Evolutionary conservation across 768 basidiomycete genomes (phyloP).

Genomic region (Dacryopinax spathularia): DNA sequence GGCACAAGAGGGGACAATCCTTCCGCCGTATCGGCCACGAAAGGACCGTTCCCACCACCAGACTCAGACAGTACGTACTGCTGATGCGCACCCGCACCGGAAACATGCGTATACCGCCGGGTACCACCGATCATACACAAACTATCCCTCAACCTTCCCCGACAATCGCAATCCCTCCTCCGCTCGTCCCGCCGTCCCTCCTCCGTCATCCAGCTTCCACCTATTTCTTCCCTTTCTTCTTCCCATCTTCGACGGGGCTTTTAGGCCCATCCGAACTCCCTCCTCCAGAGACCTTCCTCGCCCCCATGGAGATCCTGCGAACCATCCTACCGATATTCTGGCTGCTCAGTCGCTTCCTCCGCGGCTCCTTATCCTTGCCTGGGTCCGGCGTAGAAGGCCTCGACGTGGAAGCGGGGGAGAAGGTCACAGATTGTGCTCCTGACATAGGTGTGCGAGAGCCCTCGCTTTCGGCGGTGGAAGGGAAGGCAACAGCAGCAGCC

Average conservation of each 20-base stretch:
- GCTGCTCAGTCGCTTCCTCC: slow-evolving; percentile 65
- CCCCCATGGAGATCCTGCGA: slow-evolving; percentile 52
- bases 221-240: slow-evolving; percentile 4
- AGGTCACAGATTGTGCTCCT: slow-evolving; percentile 14
- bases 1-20: too few species aligned
- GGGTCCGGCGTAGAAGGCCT: slow-evolving; percentile 60
- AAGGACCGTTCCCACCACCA: too few species aligned
- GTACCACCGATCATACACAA: too few species aligned
- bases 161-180: background rate
- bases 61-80: too few species aligned
- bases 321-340: slow-evolving; percentile 78
- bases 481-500: background rate
- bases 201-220: background rate
- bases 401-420: slow-evolving; percentile 35
- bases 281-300: slow-evolving; percentile 37
- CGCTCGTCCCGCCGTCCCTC: background rate
- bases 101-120: background rate
- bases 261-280: slow-evolving; percentile 31
- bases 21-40: too few species aligned
- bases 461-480: background rate
- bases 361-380: slow-evolving; percentile 58
- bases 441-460: slow-evolving; percentile 20
- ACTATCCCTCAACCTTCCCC: background rate
- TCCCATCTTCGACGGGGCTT: background rate
- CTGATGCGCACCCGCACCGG: too few species aligned